phyloP scores from a whole-genome alignment of 805 yeast species.

The Scheffersomyces coipomensis region DNA sequence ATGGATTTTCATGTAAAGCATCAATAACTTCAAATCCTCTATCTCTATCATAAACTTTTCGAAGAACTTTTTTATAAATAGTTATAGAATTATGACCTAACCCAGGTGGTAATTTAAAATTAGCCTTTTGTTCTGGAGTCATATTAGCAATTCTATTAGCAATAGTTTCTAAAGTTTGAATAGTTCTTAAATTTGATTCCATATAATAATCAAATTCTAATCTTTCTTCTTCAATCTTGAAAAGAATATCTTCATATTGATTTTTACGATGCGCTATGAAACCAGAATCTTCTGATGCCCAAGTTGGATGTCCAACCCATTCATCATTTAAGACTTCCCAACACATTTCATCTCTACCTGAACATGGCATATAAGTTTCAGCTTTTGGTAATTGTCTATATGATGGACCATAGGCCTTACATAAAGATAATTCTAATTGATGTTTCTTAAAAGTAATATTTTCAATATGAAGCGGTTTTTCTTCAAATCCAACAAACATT shows the following conservation, averaged over 20 bases:
- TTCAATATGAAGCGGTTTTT: constrained; percentile 82
- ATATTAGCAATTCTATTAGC: constrained; percentile 91
- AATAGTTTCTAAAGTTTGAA: constrained; percentile 92
- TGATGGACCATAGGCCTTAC: constrained; percentile 94
- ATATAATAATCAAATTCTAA: constrained; percentile 95
- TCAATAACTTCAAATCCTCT: constrained; percentile 95
- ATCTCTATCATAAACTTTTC: constrained; percentile 91
- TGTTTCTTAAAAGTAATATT: constrained; percentile 87
- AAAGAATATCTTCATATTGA: constrained; percentile 94
- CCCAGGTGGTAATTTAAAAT: constrained; percentile 87
- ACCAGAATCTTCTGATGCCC: constrained; percentile 99
- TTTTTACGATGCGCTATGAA: constrained; percentile 98
- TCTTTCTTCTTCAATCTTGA: constrained; percentile 95
- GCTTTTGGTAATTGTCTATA: constrained; percentile 90
- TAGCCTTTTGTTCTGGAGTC: constrained; percentile 85
- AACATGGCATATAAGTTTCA: constrained; percentile 95
- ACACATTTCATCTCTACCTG: constrained; percentile 98
- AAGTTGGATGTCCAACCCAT: constrained; percentile 99
- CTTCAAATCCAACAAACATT: constrained; percentile 84
- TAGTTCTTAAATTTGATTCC: constrained; percentile 92
- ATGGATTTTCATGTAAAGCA: constrained; percentile 93
- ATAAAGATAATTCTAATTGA: constrained; percentile 81
- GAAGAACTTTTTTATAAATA: constrained; percentile 88
- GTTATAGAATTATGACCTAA: constrained; percentile 89
- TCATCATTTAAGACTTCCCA: constrained; percentile 98